Percentiles rank a stretch among this genome's conserved stretches.
Evolutionary conservation across 176 grass and related monocot species (phyloP).

Genomic region (Bromus sterilis): DNA sequence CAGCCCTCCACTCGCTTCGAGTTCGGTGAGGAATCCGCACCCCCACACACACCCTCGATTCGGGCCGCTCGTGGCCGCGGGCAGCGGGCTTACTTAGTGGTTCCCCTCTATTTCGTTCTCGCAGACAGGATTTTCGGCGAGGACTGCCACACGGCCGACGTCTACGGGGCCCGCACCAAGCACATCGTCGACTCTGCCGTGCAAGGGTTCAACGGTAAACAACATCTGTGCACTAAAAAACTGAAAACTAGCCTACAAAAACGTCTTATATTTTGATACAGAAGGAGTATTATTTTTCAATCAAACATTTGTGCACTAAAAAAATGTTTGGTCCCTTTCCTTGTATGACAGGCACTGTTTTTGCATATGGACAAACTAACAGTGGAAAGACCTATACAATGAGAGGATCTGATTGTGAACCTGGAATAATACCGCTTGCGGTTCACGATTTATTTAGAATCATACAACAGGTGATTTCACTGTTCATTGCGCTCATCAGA

Average conservation of each 20-base stretch:
- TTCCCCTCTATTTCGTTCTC: background rate
- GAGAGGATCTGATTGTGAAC: conserved; percentile 64
- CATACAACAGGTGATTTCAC: conserved; percentile 53
- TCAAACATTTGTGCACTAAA: background rate
- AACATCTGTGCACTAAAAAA: background rate
- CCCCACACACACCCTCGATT: background rate
- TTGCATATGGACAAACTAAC: conserved; percentile 96
- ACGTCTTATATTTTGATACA: no score
- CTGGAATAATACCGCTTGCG: conserved; percentile 82
- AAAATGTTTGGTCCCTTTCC: conserved; percentile 2
- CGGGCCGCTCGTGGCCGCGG: background rate
- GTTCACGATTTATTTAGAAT: conserved; percentile 68
- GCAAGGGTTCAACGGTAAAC: conserved; percentile 74
- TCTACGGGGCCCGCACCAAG: conserved; percentile 69
- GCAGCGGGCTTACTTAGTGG: background rate
- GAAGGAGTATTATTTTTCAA: background rate
- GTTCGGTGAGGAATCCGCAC: conserved; percentile 39
- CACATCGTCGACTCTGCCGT: conserved; percentile 72
- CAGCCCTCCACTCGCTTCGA: conserved; percentile 64
- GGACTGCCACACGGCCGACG: conserved; percentile 48
- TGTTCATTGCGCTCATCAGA: background rate
- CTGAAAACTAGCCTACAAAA: no score
- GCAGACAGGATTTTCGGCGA: conserved; percentile 73
- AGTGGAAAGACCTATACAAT: conserved; percentile 96
- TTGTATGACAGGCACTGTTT: conserved; percentile 65